Base-by-base conservation (phyloP, 441 rosid species). In the Sinapis alba region DNA sequence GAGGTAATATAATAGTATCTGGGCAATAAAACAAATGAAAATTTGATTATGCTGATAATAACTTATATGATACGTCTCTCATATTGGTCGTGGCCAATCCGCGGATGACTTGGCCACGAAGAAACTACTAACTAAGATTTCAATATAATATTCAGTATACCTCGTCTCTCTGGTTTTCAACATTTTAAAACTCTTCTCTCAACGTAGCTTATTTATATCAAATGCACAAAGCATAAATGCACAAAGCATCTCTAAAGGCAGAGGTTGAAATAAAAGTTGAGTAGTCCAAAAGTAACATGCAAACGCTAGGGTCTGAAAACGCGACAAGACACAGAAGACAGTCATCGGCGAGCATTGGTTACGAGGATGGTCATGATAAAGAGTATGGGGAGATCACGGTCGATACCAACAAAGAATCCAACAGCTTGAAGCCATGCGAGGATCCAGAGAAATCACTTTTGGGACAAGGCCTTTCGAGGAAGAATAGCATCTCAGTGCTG, bases 301-400 rank as follows among this genome's bases (percentile, higher is more conserved):
- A 78, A 16, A 78, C 56, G 62, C 27, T 78, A 62, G 77, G 41
- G 8, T 68, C 62, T 36, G 78, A 78, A 73, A 45, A 68, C 26
- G 66, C 67, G 4, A 68, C 20, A 16, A n/a, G 45, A 41, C 23
- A 47, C 68, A 28, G 67, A 34, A 68, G 30, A 50, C n/a, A 23
- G 65, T 60, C 78, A 6, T 43, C 74, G 32, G 45, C 27, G 15
- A 68, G 66, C 20, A 59, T 13, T 13, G 6, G 57, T 23, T 12
- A 36, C 36, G 45, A 8, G 2, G 78, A 72, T 34, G 69, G 51
- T 45, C 10, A 80, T n/a, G n/a, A n/a, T 12, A 53, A 78, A 28
- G 53, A 76, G 2, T 82, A 79, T 41, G 87, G 80, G 13, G 90
- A 87, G 83, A 79, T 87, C 38, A 74, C 84, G 9, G 72, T 87